Evolutionary conservation across 2,329 filamentous ascomycete species (phyloP), one percentile per base, ranked within the genome.

Genomic region (Dothideomycetes sp.): DNA sequence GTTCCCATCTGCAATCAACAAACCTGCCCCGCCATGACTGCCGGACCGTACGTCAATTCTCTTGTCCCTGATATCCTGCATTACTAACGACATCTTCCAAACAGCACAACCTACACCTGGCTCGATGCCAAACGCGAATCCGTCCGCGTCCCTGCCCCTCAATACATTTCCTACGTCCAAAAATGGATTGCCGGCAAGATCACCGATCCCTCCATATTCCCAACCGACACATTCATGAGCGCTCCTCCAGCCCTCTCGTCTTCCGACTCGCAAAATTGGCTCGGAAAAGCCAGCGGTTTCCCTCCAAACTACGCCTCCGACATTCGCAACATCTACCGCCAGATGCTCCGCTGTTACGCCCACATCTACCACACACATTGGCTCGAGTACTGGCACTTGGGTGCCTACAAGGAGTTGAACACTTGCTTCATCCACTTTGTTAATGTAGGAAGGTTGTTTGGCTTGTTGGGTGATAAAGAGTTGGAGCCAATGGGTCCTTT

Each of bases 181-280:
- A 85, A 89, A 56, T 96, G 89, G 88, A 94, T 96, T 59, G 84
- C 85, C 20, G 86, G 87, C 64, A 96, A 96, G 67, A 86, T 94
- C 49, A 85, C 91, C 54, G 88, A 96, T 60, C 78, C 78, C 35
- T 74, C 76, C 57, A 85, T 94, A 64, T 95, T 96, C 65, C 89
- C 89, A 5, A 94, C 86, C 29, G 86, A 91, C 53, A 78, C 82
- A 34, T 83, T 81, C 13, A 80, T 74, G 50, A 69, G 78, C 31
- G 73, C 79, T 31, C 67, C 73, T 44, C 58, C 66, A 12, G 70
- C 70, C 15, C 76, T 72, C 47, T 63, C 71, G 12, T 68, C 73
- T 19, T 69, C 69, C 41, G 71, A 77, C 45, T 59, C 54, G 9
- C 80, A 83, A 40, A 68, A 76, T 46, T 96, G 87, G 84, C 73